phyloP scores from a whole-genome alignment of 2,329 filamentous ascomycete species.

The Trichoderma sp. region DNA sequence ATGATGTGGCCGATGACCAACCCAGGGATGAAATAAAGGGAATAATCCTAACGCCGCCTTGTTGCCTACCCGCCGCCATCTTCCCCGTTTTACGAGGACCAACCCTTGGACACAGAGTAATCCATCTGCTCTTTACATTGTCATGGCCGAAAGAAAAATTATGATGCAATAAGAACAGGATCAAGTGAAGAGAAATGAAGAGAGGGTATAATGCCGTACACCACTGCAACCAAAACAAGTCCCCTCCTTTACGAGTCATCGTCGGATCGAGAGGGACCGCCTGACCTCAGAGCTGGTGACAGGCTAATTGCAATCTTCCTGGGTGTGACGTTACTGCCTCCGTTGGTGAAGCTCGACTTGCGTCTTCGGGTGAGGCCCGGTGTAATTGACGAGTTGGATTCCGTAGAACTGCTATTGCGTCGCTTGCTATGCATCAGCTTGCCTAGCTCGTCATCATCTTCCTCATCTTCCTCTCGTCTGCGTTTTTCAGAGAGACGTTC shows the following conservation, averaged over 20 bases:
- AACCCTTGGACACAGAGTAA: conserved; percentile 15
- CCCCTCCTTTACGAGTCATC: conserved; percentile 38
- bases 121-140: conserved; percentile 4
- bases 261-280: conserved; percentile 40
- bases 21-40: background rate
- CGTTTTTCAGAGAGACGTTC: conserved; percentile 87
- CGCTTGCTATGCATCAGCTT: conserved; percentile 72
- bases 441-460: conserved; percentile 87
- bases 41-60: conserved; percentile 9
- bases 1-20: background rate
- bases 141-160: background rate
- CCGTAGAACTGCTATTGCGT: conserved; percentile 58
- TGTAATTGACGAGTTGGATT: conserved; percentile 41
- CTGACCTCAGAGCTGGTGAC: conserved; percentile 48
- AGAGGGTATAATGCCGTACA: conserved; percentile 21
- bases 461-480: conserved; percentile 76
- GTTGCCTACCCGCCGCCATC: conserved; percentile 11
- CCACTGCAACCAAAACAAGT: background rate
- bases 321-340: conserved; percentile 42
- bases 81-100: background rate
- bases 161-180: background rate
- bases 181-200: background rate
- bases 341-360: conserved; percentile 44
- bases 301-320: conserved; percentile 63
- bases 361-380: conserved; percentile 38